Evolutionary conservation across 306 rosid genomes (phyloP).

Genomic region (Casuarina glauca): DNA sequence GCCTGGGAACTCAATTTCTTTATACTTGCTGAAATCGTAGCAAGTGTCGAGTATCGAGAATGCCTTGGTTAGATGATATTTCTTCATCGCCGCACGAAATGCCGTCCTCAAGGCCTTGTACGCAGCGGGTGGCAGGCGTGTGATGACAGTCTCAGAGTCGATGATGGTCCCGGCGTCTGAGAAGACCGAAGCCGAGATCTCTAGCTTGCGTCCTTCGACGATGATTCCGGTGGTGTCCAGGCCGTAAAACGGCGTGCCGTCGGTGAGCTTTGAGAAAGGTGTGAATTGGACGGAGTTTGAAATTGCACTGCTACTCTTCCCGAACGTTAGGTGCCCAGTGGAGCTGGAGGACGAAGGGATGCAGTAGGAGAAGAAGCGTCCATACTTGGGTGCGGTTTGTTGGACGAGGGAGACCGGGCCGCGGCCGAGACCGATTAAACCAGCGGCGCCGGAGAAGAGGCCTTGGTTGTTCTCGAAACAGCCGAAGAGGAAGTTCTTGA

Average conservation of each 20-base stretch:
- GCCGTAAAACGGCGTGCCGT: conserved; percentile 45
- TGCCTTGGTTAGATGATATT: conserved; percentile 32
- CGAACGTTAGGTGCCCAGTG: conserved; percentile 54
- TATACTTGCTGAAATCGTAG: too few relatives aligned
- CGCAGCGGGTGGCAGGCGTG: conserved; percentile 60
- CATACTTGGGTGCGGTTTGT: conserved; percentile 58
- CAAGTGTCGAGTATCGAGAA: too few relatives aligned
- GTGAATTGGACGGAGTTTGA: conserved; percentile 44
- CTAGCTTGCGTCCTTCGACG: conserved; percentile 38
- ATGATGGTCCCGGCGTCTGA: conserved; percentile 52
- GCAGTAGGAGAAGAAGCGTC: conserved; percentile 65
- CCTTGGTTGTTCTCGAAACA: conserved; percentile 78
- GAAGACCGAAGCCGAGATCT: conserved; percentile 42
- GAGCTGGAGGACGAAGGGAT: conserved; percentile 58
- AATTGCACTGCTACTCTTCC: background rate
- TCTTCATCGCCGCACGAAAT: conserved; percentile 44
- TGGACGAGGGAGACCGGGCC: conserved; percentile 59
- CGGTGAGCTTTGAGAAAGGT: conserved; percentile 35
- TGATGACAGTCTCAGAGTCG: conserved; percentile 78
- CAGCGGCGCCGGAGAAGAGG: conserved; percentile 55
- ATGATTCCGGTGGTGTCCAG: conserved; percentile 39
- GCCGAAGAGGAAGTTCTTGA: conserved; percentile 49
- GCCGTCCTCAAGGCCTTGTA: conserved; percentile 38
- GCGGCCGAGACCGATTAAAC: conserved; percentile 77
- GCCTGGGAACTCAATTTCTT: too few relatives aligned